phyloP scores from a whole-genome alignment of 2,329 filamentous ascomycete species.

The Akanthomyces uredinophilus region DNA sequence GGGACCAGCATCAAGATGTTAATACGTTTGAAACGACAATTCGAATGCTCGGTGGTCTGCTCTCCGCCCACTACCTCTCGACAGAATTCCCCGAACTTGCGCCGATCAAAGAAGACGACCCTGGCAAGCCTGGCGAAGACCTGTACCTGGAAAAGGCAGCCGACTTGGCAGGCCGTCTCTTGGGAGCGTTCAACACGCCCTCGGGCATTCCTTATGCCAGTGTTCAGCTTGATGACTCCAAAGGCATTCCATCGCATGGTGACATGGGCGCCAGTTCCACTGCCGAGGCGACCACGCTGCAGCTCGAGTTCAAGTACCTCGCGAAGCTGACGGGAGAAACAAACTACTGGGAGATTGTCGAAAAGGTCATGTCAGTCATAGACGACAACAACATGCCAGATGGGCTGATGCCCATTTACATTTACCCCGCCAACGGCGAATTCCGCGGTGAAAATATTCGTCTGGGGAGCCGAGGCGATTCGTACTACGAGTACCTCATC shows the following conservation, averaged over 20 bases:
- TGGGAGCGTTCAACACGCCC: slow-evolving; percentile 80
- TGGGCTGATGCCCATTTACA: slow-evolving; percentile 86
- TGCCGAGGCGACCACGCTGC: slow-evolving; percentile 84
- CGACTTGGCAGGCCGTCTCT: slow-evolving; percentile 80
- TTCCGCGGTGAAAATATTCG: slow-evolving; percentile 85
- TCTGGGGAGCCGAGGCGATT: slow-evolving; percentile 88
- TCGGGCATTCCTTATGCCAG: slow-evolving; percentile 89
- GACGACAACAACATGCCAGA: slow-evolving; percentile 75
- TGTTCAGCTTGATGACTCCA: slow-evolving; percentile 73
- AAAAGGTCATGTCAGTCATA: slow-evolving; percentile 81
- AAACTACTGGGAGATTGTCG: slow-evolving; percentile 85
- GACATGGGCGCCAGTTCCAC: slow-evolving; percentile 88
- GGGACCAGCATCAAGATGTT: slow-evolving; percentile 90
- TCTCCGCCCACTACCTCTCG: slow-evolving; percentile 93
- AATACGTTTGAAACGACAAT: slow-evolving; percentile 98
- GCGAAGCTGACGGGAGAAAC: slow-evolving; percentile 90
- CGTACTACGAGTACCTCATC: slow-evolving; percentile 98
- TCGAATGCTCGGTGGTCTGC: slow-evolving; percentile 87
- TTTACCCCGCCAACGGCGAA: slow-evolving; percentile 70
- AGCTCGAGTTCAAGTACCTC: slow-evolving; percentile 96
- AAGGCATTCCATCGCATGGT: slow-evolving; percentile 74
- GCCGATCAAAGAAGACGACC: slow-evolving; percentile 64
- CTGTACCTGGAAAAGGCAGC: slow-evolving; percentile 94
- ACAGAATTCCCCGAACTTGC: slow-evolving; percentile 76
- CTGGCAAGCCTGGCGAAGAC: slow-evolving; percentile 73